Percentiles rank a stretch among this genome's conserved stretches.
Evolutionary conservation across 176 grass and related monocot species (phyloP).

Genomic region (Eragrostis curvula): DNA sequence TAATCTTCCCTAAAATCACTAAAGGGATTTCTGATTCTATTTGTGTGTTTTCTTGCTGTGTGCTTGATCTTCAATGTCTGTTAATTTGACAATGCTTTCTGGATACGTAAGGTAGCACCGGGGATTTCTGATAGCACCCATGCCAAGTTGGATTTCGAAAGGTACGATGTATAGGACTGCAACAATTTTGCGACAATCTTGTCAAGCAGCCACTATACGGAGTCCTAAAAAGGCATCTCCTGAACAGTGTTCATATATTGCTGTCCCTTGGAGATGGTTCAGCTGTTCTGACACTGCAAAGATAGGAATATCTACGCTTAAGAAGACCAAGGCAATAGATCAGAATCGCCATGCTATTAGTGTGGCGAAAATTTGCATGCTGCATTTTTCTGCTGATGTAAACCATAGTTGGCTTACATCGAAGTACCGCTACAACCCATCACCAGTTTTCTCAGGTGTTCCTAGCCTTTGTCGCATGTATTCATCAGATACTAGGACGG

Average conservation of each 20-base stretch:
- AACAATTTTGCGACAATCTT: constrained; percentile 10
- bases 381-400: neutral
- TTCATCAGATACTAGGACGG: constrained; percentile 39
- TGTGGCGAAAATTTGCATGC: neutral
- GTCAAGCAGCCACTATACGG: neutral
- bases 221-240: neutral
- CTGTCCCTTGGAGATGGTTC: constrained; percentile 22
- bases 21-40: neutral
- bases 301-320: neutral
- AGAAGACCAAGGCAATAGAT: neutral
- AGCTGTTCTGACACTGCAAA: constrained; percentile 11
- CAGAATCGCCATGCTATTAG: neutral
- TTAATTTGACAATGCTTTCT: constrained; percentile 10
- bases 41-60: neutral
- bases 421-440: neutral
- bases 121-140: constrained; percentile 2
- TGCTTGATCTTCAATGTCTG: neutral
- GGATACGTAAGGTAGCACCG: neutral
- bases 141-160: constrained; percentile 20
- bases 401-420: neutral
- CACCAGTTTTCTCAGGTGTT: constrained; percentile 9
- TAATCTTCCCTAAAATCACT: neutral
- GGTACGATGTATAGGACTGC: constrained; percentile 18
- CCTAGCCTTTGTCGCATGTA: constrained; percentile 25
- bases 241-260: neutral